Evolutionary conservation across 192 early-diverging fungal species (phyloP).

Genomic region (Mortierella alpina): DNA sequence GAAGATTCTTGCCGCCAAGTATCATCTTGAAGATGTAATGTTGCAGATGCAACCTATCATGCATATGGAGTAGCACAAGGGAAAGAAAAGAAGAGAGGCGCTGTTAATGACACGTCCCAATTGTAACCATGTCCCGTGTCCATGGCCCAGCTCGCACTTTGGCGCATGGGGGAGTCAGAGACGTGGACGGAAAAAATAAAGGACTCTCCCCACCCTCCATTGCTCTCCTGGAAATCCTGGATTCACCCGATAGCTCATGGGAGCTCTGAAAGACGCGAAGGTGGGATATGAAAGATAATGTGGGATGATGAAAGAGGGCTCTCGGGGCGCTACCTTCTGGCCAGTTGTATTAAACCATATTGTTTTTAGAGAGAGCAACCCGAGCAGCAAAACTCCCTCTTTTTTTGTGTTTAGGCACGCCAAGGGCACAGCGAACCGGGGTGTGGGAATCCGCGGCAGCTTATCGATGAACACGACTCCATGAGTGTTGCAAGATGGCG

Average conservation of each 20-base stretch:
- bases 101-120: conserved; percentile 6
- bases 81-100: conserved; percentile 3
- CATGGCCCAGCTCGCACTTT: too few relatives aligned
- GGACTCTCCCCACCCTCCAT: too few relatives aligned
- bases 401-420: not conserved
- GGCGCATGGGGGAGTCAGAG: too few relatives aligned
- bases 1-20: conserved; percentile 31
- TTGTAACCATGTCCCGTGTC: not conserved
- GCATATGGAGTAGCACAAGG: not conserved
- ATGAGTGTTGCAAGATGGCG: too few relatives aligned
- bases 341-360: conserved; percentile 27
- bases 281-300: not conserved
- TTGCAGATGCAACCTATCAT: conserved; percentile 47
- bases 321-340: not conserved
- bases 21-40: conserved; percentile 51
- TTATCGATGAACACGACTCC: too few relatives aligned
- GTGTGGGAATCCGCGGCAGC: too few relatives aligned
- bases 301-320: not conserved
- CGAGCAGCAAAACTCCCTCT: not conserved
- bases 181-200: not conserved
- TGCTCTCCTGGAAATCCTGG: too few relatives aligned
- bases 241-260: too few relatives aligned
- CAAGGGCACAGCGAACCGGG: not conserved
- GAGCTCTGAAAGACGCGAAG: too few relatives aligned
- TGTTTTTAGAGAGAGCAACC: not conserved